Conservation (phyloP, 2,329 filamentous ascomycete species). For the Sporothrix euskadiensis region DNA sequence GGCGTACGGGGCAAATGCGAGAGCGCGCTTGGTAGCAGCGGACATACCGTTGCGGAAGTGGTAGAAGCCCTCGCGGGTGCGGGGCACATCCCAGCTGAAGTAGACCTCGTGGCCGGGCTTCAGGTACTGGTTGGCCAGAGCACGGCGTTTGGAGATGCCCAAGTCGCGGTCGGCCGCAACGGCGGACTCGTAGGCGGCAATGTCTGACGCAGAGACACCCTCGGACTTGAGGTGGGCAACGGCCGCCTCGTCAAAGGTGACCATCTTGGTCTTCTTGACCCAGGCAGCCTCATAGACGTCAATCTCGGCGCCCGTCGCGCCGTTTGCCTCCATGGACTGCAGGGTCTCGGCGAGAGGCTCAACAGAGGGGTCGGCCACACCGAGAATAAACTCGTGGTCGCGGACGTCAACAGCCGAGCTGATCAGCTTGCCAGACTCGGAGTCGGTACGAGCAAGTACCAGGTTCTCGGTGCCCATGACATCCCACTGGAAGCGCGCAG, state of each 20-base stretch:
- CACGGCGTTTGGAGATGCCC: slow-evolving; percentile 74
- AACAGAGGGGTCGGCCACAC: slow-evolving; percentile 45
- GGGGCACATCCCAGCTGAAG: slow-evolving; percentile 89
- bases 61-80: slow-evolving; percentile 92
- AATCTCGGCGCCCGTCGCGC: slow-evolving; percentile 76
- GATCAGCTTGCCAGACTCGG: slow-evolving; percentile 86
- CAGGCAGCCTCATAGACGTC: slow-evolving; percentile 83
- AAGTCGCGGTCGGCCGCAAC: slow-evolving; percentile 67
- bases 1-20: slow-evolving; percentile 87
- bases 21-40: slow-evolving; percentile 88
- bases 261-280: slow-evolving; percentile 81
- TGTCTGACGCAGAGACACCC: slow-evolving; percentile 62
- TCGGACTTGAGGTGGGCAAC: slow-evolving; percentile 69
- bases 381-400: slow-evolving; percentile 90
- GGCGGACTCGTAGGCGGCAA: slow-evolving; percentile 66
- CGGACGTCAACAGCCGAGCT: slow-evolving; percentile 89
- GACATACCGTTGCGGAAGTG: slow-evolving; percentile 82
- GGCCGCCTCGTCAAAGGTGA: slow-evolving; percentile 91
- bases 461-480: slow-evolving; percentile 96
- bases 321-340: slow-evolving; percentile 82
- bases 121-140: slow-evolving; percentile 67
- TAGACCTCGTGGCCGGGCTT: slow-evolving; percentile 60
- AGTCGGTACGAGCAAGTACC: slow-evolving; percentile 92
- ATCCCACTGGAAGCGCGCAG: slow-evolving; percentile 96
- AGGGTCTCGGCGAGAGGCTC: slow-evolving; percentile 67